Base-by-base conservation (phyloP, 768 basidiomycete genomes). In the Mycena sanguinolenta region DNA sequence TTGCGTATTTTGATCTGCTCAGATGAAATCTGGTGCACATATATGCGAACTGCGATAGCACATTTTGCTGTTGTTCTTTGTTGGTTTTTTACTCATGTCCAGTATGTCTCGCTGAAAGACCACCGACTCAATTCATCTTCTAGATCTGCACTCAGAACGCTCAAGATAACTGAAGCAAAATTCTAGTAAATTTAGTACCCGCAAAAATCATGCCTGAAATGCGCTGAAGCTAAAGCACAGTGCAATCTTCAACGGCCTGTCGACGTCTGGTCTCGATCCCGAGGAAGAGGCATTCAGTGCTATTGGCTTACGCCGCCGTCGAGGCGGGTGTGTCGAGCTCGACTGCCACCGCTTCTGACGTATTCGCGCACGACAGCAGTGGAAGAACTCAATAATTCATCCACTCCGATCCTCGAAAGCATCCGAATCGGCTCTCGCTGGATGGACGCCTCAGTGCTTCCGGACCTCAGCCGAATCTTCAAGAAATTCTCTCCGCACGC, bases 121-220 rank as follows among this genome's bases (percentile, higher is more conserved):
- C n/a, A n/a, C n/a, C n/a, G n/a, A n/a, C n/a, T 39, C 44, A 34
- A 28, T 38, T 19, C 30, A 17, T 53, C 0, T 21, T 12, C 16
- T 9, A 0, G 5, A 4, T 13, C 3, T 1, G 1, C 2, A 16
- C n/a, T 7, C 28, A 59, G 38, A 63, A 34, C 36, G 42, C 3
- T 39, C 32, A 27, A 39, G 23, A 13, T 6, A 60, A n/a, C 44
- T 23, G n/a, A 53, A 66, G 39, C 53, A 49, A 38, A 27, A 27
- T 38, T 23, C 34, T 27, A 23, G 7, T 25, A 42, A 23, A 23
- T 49, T 46, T 32, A 34, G 38, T 38, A 65, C n/a, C 17, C 71
- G 71, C 8, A 67, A 63, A 49, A 72, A 72, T 59, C 71, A 6
- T 72, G 71, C 28, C 63, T 59, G 32, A 67, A 57, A 5, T 72